These are phyloP conservation scores for Alopecurus myosuroides DNA, from an alignment of 176 grass and related monocot species.

Conservation along the genomic window DNA sequence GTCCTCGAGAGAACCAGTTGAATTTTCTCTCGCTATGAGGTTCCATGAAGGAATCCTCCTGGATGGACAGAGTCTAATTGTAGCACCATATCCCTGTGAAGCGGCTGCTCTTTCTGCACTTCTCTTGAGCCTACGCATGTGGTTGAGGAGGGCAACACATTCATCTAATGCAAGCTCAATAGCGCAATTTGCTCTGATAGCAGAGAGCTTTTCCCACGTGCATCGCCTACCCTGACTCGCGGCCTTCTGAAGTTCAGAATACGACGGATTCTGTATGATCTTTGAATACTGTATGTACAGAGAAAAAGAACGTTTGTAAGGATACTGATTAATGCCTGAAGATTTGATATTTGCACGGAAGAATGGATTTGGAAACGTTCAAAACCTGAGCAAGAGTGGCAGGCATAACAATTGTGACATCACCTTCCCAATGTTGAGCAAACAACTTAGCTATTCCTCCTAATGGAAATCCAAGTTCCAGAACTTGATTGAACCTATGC, in stretches of 20 bases:
- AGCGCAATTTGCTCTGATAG: conserved; percentile 88
- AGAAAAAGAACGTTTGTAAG: conserved; percentile 23
- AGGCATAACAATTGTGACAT: conserved; percentile 92
- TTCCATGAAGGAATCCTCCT: conserved; percentile 98
- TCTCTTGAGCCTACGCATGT: conserved; percentile 78
- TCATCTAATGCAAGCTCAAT: conserved; percentile 88
- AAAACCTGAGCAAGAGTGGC: conserved; percentile 79
- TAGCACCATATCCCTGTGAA: conserved; percentile 56
- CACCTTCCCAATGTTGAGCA: conserved; percentile 96
- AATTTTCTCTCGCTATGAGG: conserved; percentile 97
- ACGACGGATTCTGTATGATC: conserved; percentile 89
- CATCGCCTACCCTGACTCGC: conserved; percentile 80
- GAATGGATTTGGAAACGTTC: neutral
- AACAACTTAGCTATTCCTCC: conserved; percentile 86
- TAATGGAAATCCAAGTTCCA: conserved; percentile 84
- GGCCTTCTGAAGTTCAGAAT: conserved; percentile 81
- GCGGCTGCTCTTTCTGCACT: conserved; percentile 66
- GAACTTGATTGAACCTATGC: conserved; percentile 88
- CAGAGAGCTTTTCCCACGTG: conserved; percentile 89
- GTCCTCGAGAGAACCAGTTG: conserved; percentile 80
- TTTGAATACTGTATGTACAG: conserved; percentile 66
- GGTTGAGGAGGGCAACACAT: conserved; percentile 83
- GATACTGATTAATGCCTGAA: neutral
- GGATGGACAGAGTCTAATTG: conserved; percentile 64
- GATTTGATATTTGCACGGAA: conserved; percentile 3